These are phyloP conservation scores for Barbarea vulgaris DNA, from an alignment of 345 rosid genomes.

Conservation along the genomic window DNA sequence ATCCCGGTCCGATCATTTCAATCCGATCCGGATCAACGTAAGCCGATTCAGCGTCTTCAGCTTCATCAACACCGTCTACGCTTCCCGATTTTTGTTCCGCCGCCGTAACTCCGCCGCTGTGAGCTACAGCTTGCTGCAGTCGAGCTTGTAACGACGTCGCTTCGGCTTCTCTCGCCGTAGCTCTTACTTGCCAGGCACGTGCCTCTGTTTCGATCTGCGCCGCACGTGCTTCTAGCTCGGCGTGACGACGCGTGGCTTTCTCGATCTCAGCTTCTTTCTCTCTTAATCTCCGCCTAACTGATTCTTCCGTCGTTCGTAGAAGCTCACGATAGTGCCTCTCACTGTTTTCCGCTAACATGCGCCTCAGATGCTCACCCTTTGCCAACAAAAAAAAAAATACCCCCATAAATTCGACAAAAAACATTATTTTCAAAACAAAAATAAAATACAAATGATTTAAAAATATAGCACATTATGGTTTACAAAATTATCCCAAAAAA, in stretches of 20 bases:
- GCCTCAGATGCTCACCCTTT: slow-evolving; percentile 77
- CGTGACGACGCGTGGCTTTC: slow-evolving; percentile 70
- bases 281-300: slow-evolving; percentile 54
- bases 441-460: neutral
- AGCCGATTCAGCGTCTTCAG: slow-evolving; percentile 88
- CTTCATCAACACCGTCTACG: slow-evolving; percentile 22
- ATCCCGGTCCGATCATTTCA: slow-evolving; percentile 49
- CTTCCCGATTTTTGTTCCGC: slow-evolving; percentile 19
- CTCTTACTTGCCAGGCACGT: slow-evolving; percentile 88
- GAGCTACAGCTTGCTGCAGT: slow-evolving; percentile 65
- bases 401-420: neutral
- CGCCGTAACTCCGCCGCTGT: slow-evolving; percentile 20
- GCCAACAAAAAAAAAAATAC: neutral
- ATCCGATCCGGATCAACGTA: slow-evolving; percentile 76
- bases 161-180: slow-evolving; percentile 71
- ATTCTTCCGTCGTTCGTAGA: slow-evolving; percentile 68
- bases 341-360: slow-evolving; percentile 69
- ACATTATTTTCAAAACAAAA: neutral
- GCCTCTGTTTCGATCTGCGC: slow-evolving; percentile 74
- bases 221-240: slow-evolving; percentile 85
- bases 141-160: slow-evolving; percentile 81
- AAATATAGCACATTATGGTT: neutral
- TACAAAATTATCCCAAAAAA: neutral
- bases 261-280: slow-evolving; percentile 78
- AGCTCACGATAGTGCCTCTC: slow-evolving; percentile 79